Evolutionary conservation across 2,329 filamentous ascomycete species (phyloP), one percentile per base, ranked within the genome.

Genomic region (Alternaria arbusti): DNA sequence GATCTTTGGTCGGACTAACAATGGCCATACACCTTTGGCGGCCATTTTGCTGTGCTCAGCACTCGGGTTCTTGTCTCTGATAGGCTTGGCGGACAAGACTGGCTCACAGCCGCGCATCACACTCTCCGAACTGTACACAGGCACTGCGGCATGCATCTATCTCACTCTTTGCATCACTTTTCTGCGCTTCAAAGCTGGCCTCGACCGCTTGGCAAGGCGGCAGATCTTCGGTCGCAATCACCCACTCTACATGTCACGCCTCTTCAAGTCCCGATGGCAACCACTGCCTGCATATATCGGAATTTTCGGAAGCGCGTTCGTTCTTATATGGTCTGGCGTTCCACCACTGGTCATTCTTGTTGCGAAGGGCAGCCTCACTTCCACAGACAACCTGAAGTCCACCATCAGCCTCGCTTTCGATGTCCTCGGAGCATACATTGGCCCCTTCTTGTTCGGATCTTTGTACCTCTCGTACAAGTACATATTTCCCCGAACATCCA

Each of bases 211-310:
- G 20, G 68, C 59, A 30, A 65, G 69, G 20, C 66, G 65, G 6
- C 54, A 59, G 22, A 68, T 73, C 13, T 64, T 77, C 13, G 59
- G 68, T 44, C 71, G 76, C 4, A 68, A 77, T 32, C 68, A 70
- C 13, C 25, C 44, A 3, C 54, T 68, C 5, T 78, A 78, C 56
- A 71, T 64, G 6, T 47, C 44, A 10, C 65, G 61, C n/a, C 68
- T 75, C 32, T 79, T 75, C 57, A 73, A 74, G 54, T 74, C 73
- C 5, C 68, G 75, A 9, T 77, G 74, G 75, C 76, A 78, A 54
- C 76, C 75, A 6, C 54, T 76, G 1, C 73, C 74, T 23, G 75
- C 75, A 5, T 71, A 71, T n/a, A 61, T 78, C 4, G 76, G 75
- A 11, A 70, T 78, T 8, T 17, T 70, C 12, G 66, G 70, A 6